These are phyloP conservation scores for Colletotrichum siamense DNA, from an alignment of 2,329 filamentous ascomycete genomes.

Conservation along the genomic window DNA sequence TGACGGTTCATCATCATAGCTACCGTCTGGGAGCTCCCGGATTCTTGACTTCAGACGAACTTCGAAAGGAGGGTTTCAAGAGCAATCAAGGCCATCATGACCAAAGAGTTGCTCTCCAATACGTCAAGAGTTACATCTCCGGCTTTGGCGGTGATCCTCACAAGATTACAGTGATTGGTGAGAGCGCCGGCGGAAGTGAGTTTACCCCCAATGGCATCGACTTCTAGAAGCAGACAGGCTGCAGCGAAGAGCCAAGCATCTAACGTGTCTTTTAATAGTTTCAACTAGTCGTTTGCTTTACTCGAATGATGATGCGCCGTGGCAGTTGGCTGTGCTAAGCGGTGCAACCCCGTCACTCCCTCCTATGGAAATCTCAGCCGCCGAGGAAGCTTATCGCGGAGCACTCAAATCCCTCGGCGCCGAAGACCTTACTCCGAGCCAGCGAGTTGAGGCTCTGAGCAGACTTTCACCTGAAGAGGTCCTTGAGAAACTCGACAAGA, in stretches of 20 bases:
- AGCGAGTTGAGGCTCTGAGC: not conserved
- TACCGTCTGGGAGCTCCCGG: slow-evolving; percentile 52
- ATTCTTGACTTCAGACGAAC: slow-evolving; percentile 53
- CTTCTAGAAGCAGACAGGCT: not conserved
- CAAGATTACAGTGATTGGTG: slow-evolving; percentile 42
- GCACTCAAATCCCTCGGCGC: not conserved
- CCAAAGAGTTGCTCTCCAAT: slow-evolving; percentile 36
- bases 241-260: not conserved
- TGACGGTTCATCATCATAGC: slow-evolving; percentile 27
- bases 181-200: slow-evolving; percentile 53
- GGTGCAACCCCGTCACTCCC: not conserved
- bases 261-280: not conserved
- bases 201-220: not conserved
- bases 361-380: not conserved
- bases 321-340: not conserved
- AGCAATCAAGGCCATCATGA: slow-evolving; percentile 50
- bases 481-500: not conserved
- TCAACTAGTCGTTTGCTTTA: not conserved
- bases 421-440: not conserved
- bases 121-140: slow-evolving; percentile 35
- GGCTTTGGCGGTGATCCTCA: slow-evolving; percentile 39
- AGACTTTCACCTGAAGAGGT: not conserved
- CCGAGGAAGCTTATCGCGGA: not conserved
- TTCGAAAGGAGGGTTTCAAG: slow-evolving; percentile 47
- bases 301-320: not conserved